Base-by-base conservation (phyloP, 306 rosid species). In the Rosa chinensis region DNA sequence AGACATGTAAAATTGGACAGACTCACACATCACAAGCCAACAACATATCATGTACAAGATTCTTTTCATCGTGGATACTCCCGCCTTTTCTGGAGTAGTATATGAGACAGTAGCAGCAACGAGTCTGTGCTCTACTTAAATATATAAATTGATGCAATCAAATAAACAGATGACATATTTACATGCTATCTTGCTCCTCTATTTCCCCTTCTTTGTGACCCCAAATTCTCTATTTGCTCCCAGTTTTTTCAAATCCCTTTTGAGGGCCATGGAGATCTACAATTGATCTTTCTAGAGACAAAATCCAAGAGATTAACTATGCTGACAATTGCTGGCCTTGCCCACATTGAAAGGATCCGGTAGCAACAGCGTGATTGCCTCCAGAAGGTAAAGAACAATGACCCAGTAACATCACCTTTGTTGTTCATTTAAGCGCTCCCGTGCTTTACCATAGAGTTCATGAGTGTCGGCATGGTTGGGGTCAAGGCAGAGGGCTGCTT, bases 401-500 rank as follows among this genome's bases (percentile, higher is more conserved):
- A 52, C 80, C 76, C 63, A 63, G 72, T 40, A 45, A 77, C 77
- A 69, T 88, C 83, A 85, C 85, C 37, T 84, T 72, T 79, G 79
- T 79, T 75, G 80, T 77, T 89, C 91, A 64, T 68, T 82, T 74
- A 85, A 75, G 47, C 68, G 78, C 58, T 89, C 89, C 50, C 61
- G 67, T 68, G 91, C 86, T 85, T 80, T 93, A 39, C 75, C 83
- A 68, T 86, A 89, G 81, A 92, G 91, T 71, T 87, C 96, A 2
- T 82, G 85, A 7, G 90, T 91, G 68, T 92, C 98, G 3, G 76
- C 53, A 77, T 91, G 90, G 79, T 43, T 72, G 58, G 97, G 93
- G 80, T 93, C 98, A 52, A 93, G 91, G 81, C 97, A 90, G 20
- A 93, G 96, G 45, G 97, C 93, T 71, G 97, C 98, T 87, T 89